These are phyloP conservation scores for Aegilops umbellulata DNA, from an alignment of 176 grass and related monocot genomes.

Conservation along the genomic window DNA sequence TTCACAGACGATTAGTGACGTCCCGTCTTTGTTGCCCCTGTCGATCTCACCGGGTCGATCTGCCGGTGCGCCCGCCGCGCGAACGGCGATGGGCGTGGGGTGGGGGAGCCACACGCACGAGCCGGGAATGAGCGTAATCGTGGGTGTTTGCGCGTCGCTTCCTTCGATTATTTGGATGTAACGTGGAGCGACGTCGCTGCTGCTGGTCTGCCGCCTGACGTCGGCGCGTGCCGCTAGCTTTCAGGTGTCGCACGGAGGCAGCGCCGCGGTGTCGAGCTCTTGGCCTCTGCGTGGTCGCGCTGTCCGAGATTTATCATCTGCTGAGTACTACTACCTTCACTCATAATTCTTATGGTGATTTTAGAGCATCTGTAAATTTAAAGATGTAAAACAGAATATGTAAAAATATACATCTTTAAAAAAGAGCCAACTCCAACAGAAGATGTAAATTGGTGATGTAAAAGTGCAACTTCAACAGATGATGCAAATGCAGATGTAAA, in stretches of 20 bases:
- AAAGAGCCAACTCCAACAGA: too few relatives aligned
- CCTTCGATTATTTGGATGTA: neutral
- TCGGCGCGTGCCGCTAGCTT: neutral
- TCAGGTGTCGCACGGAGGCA: neutral
- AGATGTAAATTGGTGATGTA: too few relatives aligned
- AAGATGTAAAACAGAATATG: too few relatives aligned
- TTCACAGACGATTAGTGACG: neutral
- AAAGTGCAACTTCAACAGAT: too few relatives aligned
- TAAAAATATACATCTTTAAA: too few relatives aligned
- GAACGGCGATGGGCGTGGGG: neutral
- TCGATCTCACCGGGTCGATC: too few relatives aligned
- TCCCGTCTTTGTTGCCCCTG: neutral
- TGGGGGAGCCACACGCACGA: neutral
- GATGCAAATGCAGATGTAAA: too few relatives aligned
- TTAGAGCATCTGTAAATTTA: too few relatives aligned
- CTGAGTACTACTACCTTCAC: too few relatives aligned
- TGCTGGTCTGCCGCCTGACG: neutral
- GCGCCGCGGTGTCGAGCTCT: neutral
- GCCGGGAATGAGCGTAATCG: neutral
- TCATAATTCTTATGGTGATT: too few relatives aligned
- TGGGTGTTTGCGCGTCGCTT: neutral
- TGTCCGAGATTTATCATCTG: neutral
- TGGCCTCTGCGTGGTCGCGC: neutral
- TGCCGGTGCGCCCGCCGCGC: neutral
- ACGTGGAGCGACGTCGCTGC: neutral